Evolutionary conservation across 1,139 yeast genomes (phyloP), one percentile per base, ranked within the genome.

Genomic region (Taphrina wiesneri): DNA sequence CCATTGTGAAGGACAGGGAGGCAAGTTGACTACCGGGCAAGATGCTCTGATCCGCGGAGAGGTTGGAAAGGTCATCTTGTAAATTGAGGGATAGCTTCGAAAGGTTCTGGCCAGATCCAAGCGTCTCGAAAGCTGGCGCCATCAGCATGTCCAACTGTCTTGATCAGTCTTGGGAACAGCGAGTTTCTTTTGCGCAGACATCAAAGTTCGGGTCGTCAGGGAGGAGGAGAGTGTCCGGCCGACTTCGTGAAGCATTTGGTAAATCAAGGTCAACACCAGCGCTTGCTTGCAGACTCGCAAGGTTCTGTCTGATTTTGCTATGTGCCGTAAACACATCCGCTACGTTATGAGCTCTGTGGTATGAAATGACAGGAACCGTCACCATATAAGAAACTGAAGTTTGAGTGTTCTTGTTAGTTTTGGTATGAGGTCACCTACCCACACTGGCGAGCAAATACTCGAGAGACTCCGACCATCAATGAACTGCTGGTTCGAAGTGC

Each of bases 381-480:
- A 45, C 49, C 25, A 21, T 45, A 45, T 9, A 45, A n/a, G 49
- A 45, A 45, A 28, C 49, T 45, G 28, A 5, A 3, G 6, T 7
- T 15, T 39, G 19, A 39, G 43, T 4, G 43, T 3, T 39, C 43
- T n/a, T 3, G n/a, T 45, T 11, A 2, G 51, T 1, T 1, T 19
- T 39, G 43, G 43, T 4, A 5, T 13, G 9, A 9, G 21, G 74
- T 76, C 66, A 84, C 77, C 70, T 79, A 82, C 3, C 79, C 79
- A 0, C 82, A 78, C 71, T 85, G 83, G 52, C 82, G 81, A 67
- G 78, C 81, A 73, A 83, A 85, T 36, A 84, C 79, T 47, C 86
- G 72, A 0, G 87, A 78, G 1, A 85, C 79, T 0, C 91, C 91
- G 70, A 82, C 81, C 68, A 86, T 74, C 26, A 86, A 74, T 66